Evolutionary conservation across 176 grass and related monocot genomes (phyloP), one percentile per base, ranked within the genome.

Genomic region (Juncus effusus): DNA sequence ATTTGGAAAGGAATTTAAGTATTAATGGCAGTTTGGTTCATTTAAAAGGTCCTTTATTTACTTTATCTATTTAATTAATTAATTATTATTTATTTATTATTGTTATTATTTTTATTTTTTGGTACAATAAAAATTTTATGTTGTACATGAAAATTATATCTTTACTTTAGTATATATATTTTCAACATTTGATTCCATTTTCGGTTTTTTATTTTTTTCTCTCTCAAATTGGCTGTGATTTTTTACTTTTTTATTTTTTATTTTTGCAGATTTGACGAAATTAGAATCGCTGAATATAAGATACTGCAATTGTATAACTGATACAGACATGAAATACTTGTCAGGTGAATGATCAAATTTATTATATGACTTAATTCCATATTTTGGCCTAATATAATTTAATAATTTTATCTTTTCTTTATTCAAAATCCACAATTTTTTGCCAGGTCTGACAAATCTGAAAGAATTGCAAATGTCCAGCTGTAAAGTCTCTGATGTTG

Each of bases 291-390:
- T 99, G 54, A 93, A 93, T 75, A 63, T 99, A 81, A 80, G 83
- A 67, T 90, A 99, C 36, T 93, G 85, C 83, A 99, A 93, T 51
- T 78, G 80, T 80, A 82, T 99, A 77, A 99, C 80, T 65, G 89
- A 99, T 87, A 77, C 75, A 68, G 94, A 99, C 64, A 86, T 99
- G 83, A 79, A 87, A 60, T 62, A 75, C 78, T 79, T 99, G 64
- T 93, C 94, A 89, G 94, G 94, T 99, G 60, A 56, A 56, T 74
- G n/a, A 52, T 13, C 38, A 74, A 71, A 38, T 42, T 1, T 72
- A 4, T 38, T 60, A 7, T 28, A 54, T 41, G 39, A 35, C 82
- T 86, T 79, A 6, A 42, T 58, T 65, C 44, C 13, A 28, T 28
- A 28, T 14, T 37, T 51, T 73, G 51, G 65, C 6, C 13, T 69